phyloP scores from a whole-genome alignment of 1,139 yeast genomes.

The Lodderomyces elongisporus region DNA sequence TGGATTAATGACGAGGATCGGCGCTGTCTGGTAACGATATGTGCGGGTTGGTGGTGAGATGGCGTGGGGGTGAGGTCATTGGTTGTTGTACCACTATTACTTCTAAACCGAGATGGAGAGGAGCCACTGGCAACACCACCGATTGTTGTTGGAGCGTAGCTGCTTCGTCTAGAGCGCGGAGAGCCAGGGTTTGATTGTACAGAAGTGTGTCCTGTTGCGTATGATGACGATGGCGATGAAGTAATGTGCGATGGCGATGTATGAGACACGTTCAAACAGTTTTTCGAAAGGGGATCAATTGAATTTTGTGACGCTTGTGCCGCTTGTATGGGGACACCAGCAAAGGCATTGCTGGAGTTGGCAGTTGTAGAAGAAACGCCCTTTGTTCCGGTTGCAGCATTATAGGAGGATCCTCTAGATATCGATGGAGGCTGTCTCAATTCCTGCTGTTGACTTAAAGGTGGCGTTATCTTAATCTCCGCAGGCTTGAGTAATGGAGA shows the following conservation, averaged over 20 bases:
- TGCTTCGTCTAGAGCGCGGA: slow-evolving; percentile 1
- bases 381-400: not conserved
- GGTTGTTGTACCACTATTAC: slow-evolving; percentile 8
- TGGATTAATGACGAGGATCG: slow-evolving; percentile 58
- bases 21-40: slow-evolving; percentile 35
- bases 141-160: not conserved
- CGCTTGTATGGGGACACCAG: no score
- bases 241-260: no score
- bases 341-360: not conserved
- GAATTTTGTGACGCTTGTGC: not conserved
- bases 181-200: slow-evolving; percentile 1
- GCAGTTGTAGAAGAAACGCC: not conserved
- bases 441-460: slow-evolving; percentile 2
- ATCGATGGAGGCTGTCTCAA: slow-evolving; percentile 1
- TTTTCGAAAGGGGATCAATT: not conserved
- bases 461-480: slow-evolving; percentile 5
- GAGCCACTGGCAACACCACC: not conserved
- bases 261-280: no score
- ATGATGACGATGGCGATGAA: not conserved
- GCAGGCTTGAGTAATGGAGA: slow-evolving; percentile 3
- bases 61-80: slow-evolving; percentile 21
- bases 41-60: slow-evolving; percentile 23
- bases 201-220: not conserved
- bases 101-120: slow-evolving; percentile 11
- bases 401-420: not conserved